Base-by-base conservation (phyloP, 108 stramenopile genomes). In the Cyclotella baltica region DNA sequence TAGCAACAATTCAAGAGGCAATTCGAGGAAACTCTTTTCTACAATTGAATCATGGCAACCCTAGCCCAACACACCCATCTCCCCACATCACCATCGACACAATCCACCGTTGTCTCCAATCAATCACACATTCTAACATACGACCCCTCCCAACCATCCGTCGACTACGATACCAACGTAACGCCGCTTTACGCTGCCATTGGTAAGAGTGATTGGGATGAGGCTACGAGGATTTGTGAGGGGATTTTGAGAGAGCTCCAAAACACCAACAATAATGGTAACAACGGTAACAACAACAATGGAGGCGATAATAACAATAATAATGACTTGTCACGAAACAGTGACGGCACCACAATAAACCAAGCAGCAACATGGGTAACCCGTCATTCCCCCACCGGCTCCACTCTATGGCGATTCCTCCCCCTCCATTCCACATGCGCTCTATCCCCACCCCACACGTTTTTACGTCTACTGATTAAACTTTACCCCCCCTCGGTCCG, bases 381-480 rank as follows among this genome's bases (percentile, higher is more conserved):
- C 16, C 87, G 90, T 35, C 76, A 91, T 51, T 80, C 75, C 13
- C 77, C 77, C 13, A 56, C 73, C 19, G n/a, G n/a, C n/a, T 57
- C 16, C 9, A 85, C 89, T 57, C 87, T 88, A 79, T 93, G 93
- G 93, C 52, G 93, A 38, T 91, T 93, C 80, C 87, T 93, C 33
- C 93, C 92, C n/a, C 87, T 95, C 50, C 93, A 95, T 61, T 88
- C 89, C 22, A 88, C 93, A 6, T 90, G 88, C 71, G 93, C 91
- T 36, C 85, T 89, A 11, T 80, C 88, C 28, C 91, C 93, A 16
- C 93, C 93, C 4, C 78, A 79, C 11, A 47, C 73, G 13, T 77
- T 95, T n/a, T 57, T 95, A 36, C 52, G 75, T 15, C 86, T 89
- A 22, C 75, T 95, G 19, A 20, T 95, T 15, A 77, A 81, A 29